phyloP scores from a whole-genome alignment of 2,329 filamentous ascomycete genomes.

The Penicillium griseofulvum region DNA sequence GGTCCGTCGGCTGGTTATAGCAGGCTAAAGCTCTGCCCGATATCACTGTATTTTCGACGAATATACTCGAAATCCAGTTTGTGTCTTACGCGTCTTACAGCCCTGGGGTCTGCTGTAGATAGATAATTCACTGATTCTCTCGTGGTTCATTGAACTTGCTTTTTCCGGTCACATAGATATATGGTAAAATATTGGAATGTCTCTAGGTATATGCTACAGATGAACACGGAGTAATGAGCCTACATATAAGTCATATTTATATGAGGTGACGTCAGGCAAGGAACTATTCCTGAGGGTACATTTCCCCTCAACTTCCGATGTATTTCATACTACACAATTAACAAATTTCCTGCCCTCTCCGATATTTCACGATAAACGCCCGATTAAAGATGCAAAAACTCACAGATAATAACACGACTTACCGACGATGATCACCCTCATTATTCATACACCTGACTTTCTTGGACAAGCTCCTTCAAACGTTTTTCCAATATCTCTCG shows the following conservation, averaged over 20 bases:
- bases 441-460: conserved; percentile 8
- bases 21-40: background rate
- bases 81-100: background rate
- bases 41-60: background rate
- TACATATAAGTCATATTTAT: background rate
- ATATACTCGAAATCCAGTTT: background rate
- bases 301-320: background rate
- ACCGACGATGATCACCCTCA: background rate
- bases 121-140: background rate
- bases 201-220: background rate
- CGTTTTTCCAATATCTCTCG: conserved; percentile 74
- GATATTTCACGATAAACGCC: background rate
- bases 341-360: background rate
- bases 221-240: background rate
- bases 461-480: conserved; percentile 63
- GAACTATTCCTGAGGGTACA: too few relatives aligned
- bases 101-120: background rate
- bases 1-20: background rate
- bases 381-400: background rate
- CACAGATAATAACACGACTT: background rate
- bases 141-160: background rate
- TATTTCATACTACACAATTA: background rate
- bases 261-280: background rate
- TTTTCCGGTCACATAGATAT: background rate
- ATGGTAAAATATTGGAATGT: background rate